A percentile compares a stretch with the other conserved stretches of the same genome.
phyloP scores from a whole-genome alignment of 129 eudicot species.

The Chrysanthemum lavandulifolium region DNA sequence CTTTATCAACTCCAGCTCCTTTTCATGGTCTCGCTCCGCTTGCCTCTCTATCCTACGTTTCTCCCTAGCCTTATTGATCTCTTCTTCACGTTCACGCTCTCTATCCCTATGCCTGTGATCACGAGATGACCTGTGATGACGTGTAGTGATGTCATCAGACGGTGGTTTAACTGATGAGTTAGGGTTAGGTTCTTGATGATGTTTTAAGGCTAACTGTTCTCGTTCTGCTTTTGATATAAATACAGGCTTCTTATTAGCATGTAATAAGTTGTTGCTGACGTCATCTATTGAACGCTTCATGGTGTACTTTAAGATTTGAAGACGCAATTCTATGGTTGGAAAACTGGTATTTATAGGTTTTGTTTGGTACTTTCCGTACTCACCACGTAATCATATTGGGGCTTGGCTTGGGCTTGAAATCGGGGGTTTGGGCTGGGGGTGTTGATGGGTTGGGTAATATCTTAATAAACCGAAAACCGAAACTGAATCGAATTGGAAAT shows the following conservation, averaged over 20 bases:
- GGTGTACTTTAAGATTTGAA: neutral
- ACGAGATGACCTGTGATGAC: conserved; percentile 24
- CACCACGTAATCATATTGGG: too few relatives aligned
- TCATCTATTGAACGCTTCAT: conserved; percentile 38
- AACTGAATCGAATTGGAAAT: too few relatives aligned
- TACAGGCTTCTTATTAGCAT: conserved; percentile 39
- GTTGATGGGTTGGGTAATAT: too few relatives aligned
- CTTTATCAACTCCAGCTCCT: conserved; percentile 51
- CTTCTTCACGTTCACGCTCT: conserved; percentile 15
- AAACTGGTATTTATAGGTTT: too few relatives aligned
- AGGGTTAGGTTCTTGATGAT: conserved; percentile 32
- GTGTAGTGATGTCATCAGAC: conserved; percentile 13
- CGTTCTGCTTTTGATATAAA: conserved; percentile 50
- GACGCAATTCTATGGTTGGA: too few relatives aligned
- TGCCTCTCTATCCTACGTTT: conserved; percentile 31
- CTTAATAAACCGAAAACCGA: too few relatives aligned
- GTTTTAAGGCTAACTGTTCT: conserved; percentile 49
- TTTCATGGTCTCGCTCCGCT: conserved; percentile 41
- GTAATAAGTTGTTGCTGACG: conserved; percentile 26
- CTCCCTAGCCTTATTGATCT: conserved; percentile 21
- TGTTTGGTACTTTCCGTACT: too few relatives aligned
- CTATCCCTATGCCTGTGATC: conserved; percentile 29
- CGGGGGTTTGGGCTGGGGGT: too few relatives aligned
- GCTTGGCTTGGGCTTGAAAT: too few relatives aligned
- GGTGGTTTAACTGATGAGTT: conserved; percentile 19